A percentile compares a stretch with the other conserved stretches of the same genome.
Evolutionary conservation across 257 asterid genomes (phyloP).

Genomic region (Asclepias syriaca): DNA sequence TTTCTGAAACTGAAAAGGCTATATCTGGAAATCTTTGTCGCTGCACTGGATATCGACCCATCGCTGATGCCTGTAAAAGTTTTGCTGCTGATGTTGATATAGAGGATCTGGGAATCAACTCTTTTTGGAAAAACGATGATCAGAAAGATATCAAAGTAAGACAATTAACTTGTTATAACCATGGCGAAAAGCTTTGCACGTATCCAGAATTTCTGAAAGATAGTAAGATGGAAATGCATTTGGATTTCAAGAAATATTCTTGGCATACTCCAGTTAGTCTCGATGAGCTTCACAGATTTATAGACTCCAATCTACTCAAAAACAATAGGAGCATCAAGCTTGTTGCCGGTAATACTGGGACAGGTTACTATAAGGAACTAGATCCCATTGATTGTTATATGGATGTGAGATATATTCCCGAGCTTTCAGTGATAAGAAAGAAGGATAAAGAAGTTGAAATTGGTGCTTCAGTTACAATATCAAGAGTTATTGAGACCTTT

Average conservation of each 20-base stretch:
- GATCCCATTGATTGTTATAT: conserved; percentile 38
- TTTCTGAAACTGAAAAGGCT: conserved; percentile 61
- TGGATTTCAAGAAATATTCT: conserved; percentile 36
- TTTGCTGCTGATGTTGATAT: conserved; percentile 59
- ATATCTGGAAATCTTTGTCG: conserved; percentile 64
- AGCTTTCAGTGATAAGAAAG: conserved; percentile 39
- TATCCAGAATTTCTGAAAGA: conserved; percentile 34
- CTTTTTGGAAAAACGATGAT: conserved; percentile 52
- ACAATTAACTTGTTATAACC: conserved; percentile 41
- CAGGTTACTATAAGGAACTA: conserved; percentile 53
- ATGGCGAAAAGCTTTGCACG: conserved; percentile 21
- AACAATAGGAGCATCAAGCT: conserved; percentile 31
- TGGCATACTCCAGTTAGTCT: conserved; percentile 56
- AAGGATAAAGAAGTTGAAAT: conserved; percentile 41
- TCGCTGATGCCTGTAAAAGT: conserved; percentile 75
- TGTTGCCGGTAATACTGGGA: conserved; percentile 63
- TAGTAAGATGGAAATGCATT: conserved; percentile 18
- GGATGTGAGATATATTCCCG: conserved; percentile 51
- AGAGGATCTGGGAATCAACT: conserved; percentile 67
- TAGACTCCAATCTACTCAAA: conserved; percentile 30
- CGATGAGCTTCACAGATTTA: conserved; percentile 46
- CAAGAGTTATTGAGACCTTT: conserved; percentile 40
- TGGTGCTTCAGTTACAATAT: conserved; percentile 58
- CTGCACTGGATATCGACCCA: conserved; percentile 71
- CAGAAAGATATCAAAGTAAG: conserved; percentile 23